Conservation (phyloP, 2,329 filamentous ascomycete species). For the Lasiodiplodia gonubiensis region DNA sequence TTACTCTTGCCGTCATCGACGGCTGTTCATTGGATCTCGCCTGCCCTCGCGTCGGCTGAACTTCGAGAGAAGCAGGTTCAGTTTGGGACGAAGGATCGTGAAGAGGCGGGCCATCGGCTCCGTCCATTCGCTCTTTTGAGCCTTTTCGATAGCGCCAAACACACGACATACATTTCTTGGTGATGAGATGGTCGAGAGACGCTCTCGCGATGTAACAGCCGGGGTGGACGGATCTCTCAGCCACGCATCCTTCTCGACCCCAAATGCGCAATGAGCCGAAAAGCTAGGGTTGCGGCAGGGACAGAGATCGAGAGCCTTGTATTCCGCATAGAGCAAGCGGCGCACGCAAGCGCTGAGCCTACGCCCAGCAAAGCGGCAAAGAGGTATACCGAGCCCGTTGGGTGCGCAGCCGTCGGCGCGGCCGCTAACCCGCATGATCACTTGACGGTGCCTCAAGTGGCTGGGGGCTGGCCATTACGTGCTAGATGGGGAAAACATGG, state of each 20-base stretch:
- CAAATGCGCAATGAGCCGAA: not conserved
- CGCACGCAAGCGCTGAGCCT: not conserved
- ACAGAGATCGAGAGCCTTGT: not conserved
- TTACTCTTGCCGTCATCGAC: not conserved
- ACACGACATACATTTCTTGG: not conserved
- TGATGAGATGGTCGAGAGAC: slow-evolving; percentile 1
- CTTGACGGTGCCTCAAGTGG: not conserved
- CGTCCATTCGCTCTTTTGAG: not conserved
- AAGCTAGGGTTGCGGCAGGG: not conserved
- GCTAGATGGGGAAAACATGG: slow-evolving; percentile 7
- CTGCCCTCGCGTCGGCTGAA: not conserved
- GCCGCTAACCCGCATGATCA: slow-evolving; percentile 21
- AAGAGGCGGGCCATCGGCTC: not conserved
- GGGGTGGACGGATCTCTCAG: not conserved
- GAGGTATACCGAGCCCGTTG: not conserved
- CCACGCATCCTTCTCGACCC: not conserved
- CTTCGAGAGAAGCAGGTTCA: not conserved
- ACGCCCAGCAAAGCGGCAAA: not conserved
- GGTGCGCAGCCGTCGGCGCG: slow-evolving; percentile 1
- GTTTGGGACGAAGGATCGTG: not conserved
- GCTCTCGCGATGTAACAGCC: not conserved
- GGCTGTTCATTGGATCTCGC: slow-evolving; percentile 8
- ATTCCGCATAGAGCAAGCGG: not conserved
- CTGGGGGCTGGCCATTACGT: not conserved
- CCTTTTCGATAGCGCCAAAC: not conserved